A percentile compares a stretch with the other conserved stretches of the same genome.
Evolutionary conservation across 768 basidiomycete genomes (phyloP).

Genomic region (Leccinum ochraceum): DNA sequence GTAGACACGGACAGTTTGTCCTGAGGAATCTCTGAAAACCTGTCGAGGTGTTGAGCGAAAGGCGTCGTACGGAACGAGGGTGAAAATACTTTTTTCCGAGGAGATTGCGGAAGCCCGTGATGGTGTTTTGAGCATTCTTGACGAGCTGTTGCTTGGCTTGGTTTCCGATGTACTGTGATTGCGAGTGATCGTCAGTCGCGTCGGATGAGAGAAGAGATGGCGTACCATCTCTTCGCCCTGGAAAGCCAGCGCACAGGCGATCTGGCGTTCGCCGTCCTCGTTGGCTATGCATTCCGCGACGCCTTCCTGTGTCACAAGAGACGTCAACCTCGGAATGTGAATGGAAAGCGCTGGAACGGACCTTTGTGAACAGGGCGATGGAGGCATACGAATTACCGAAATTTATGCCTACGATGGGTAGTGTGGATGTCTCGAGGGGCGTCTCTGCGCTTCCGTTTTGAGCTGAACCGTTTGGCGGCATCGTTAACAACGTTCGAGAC

Average conservation of each 20-base stretch:
- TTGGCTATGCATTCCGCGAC: constrained; percentile 95
- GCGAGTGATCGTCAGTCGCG: constrained; percentile 4
- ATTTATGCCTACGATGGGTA: constrained; percentile 88
- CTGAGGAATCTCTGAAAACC: constrained; percentile 74
- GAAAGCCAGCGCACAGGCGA: constrained; percentile 91
- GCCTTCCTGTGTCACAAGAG: constrained; percentile 61
- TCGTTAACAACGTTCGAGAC: constrained; percentile 17
- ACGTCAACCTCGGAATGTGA: neutral
- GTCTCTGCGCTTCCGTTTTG: constrained; percentile 57
- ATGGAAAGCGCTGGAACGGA: constrained; percentile 32
- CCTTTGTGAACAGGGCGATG: constrained; percentile 95
- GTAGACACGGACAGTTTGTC: constrained; percentile 56
- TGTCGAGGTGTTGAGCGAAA: constrained; percentile 29
- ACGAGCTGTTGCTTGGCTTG: constrained; percentile 93
- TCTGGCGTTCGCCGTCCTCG: constrained; percentile 98
- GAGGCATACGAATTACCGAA: constrained; percentile 95
- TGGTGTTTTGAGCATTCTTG: constrained; percentile 92
- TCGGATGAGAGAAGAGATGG: constrained; percentile 17
- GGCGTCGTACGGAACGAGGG: neutral
- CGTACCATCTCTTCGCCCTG: constrained; percentile 87
- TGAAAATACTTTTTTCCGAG: constrained; percentile 83
- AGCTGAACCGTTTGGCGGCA: constrained; percentile 41
- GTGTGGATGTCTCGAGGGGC: constrained; percentile 37
- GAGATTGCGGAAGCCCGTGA: constrained; percentile 91
- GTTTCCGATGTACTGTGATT: constrained; percentile 87